Evolutionary conservation across 2,329 filamentous ascomycete genomes (phyloP).

Genomic region (Annulohypoxylon truncatum): DNA sequence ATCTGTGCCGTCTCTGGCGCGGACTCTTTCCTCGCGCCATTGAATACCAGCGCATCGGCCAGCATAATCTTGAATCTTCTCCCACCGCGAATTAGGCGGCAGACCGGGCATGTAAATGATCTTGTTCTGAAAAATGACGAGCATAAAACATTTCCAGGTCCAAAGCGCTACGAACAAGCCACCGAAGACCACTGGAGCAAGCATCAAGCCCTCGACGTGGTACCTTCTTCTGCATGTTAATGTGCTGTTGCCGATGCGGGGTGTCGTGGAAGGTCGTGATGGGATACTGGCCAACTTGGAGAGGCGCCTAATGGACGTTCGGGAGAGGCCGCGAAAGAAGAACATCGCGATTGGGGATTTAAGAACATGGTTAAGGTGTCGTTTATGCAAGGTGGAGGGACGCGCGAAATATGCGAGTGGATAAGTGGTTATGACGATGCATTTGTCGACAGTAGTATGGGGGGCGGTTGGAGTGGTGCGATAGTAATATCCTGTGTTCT

Average conservation of each 20-base stretch:
- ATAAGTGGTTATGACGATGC: slow-evolving; percentile 30
- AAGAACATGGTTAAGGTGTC: slow-evolving; percentile 35
- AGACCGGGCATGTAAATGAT: slow-evolving; percentile 85
- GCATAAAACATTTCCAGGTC: slow-evolving; percentile 76
- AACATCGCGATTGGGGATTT: slow-evolving; percentile 41
- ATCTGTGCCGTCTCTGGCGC: slow-evolving; percentile 72
- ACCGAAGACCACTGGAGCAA: slow-evolving; percentile 74
- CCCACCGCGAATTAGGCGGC: slow-evolving; percentile 75
- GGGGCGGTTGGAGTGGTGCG: slow-evolving; percentile 19
- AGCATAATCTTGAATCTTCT: slow-evolving; percentile 74
- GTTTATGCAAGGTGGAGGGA: slow-evolving; percentile 35
- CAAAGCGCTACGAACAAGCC: slow-evolving; percentile 74
- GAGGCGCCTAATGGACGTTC: slow-evolving; percentile 30
- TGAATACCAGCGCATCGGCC: slow-evolving; percentile 68
- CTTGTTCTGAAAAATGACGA: slow-evolving; percentile 81
- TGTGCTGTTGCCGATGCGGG: slow-evolving; percentile 32
- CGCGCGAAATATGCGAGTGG: slow-evolving; percentile 38
- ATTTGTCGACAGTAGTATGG: slow-evolving; percentile 29
- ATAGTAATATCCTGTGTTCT: slow-evolving; percentile 4
- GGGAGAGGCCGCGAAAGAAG: slow-evolving; percentile 28
- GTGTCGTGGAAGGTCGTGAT: slow-evolving; percentile 38
- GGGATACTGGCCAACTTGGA: slow-evolving; percentile 29
- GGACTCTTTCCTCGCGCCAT: slow-evolving; percentile 74
- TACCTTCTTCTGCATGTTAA: slow-evolving; percentile 47
- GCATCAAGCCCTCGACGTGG: slow-evolving; percentile 59